Base-by-base conservation (phyloP, 2,329 filamentous ascomycete species). In the Ophiostoma triangulosporum region DNA sequence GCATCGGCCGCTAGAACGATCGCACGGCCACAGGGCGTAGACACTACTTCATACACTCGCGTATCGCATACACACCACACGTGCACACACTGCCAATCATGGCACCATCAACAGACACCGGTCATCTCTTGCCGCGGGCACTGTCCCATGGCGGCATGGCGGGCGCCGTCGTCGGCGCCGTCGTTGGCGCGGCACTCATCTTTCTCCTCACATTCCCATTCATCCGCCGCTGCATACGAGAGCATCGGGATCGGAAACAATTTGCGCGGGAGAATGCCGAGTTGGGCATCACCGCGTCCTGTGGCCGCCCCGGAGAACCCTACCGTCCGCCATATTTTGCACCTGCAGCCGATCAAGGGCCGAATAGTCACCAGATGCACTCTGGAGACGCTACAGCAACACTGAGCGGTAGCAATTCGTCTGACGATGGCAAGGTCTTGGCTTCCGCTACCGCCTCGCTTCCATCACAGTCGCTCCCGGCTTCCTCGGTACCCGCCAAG, bases 81-180 rank as follows among this genome's bases (percentile, higher is more conserved):
- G 14, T 22, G 27, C 31, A 36, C 8, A 7, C 45, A n/a, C 3
- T 43, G 38, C 43, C 40, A 22, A 29, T 8, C 50, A 59, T 60
- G 57, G 36, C 57, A 4, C 52, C 51, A 3, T 49, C 57, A 31
- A n/a, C 45, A 8, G 9, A 15, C 14, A 29, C 49, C 26, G 52
- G 33, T 26, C 43, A 52, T 50, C 43, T 57, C 12, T 12, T 49
- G 43, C 55, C 56, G 29, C 57, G 59, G 31, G 50, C 53, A 11
- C 57, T 66, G 24, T 63, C 64, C 12, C 54, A 58, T 29, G 65
- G 66, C 51, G 62, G 59, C 56, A 64, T 68, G 48, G 66, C 65
- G 36, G 66, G 66, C 48, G 62, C 62, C 54, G 62, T 64, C 54
- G 58, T 69, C 52, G 66, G 65, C n/a, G 60, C 60, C 29, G 60